Percentiles rank a stretch among this genome's conserved stretches.
These are phyloP conservation scores for Crepidotus variabilis DNA, from an alignment of 768 basidiomycete species.

Conservation along the genomic window DNA sequence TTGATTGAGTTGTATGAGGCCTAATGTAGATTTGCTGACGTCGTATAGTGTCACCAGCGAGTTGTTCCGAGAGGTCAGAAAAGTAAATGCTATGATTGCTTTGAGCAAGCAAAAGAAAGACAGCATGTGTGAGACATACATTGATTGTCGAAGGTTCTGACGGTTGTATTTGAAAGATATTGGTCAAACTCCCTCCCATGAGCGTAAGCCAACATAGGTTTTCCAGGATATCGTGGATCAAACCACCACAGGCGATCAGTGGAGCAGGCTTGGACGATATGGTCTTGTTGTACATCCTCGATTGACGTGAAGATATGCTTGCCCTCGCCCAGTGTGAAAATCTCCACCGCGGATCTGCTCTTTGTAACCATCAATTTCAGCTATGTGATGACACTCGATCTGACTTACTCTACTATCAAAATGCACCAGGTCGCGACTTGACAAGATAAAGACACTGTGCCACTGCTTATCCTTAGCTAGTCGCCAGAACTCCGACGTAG, in stretches of 20 bases:
- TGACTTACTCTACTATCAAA: conserved; percentile 57
- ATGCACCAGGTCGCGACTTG: conserved; percentile 12
- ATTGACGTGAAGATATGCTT: conserved; percentile 50
- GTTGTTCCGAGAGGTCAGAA: conserved; percentile 60
- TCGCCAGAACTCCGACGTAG: conserved; percentile 6
- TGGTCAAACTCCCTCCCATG: conserved; percentile 63
- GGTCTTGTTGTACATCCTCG: conserved; percentile 37
- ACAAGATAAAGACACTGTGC: conserved; percentile 4
- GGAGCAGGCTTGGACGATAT: conserved; percentile 51
- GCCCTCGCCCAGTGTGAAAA: conserved; percentile 25
- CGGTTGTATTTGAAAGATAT: conserved; percentile 42
- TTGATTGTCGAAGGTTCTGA: conserved; percentile 21
- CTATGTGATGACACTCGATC: neutral
- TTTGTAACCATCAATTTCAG: conserved; percentile 4
- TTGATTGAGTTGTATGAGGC: conserved; percentile 39
- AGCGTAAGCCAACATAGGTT: conserved; percentile 56
- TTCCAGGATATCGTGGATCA: conserved; percentile 54
- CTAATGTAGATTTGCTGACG: conserved; percentile 38
- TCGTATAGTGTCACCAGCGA: conserved; percentile 62
- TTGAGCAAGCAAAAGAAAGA: neutral
- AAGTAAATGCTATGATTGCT: conserved; percentile 40
- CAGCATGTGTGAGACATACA: conserved; percentile 26
- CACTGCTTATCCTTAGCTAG: conserved; percentile 2
- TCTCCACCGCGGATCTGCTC: conserved; percentile 9
- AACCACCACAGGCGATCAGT: conserved; percentile 69